Percentiles rank a stretch among this genome's conserved stretches.
These are phyloP conservation scores for Nectriaceae sp. DNA, from an alignment of 2,329 filamentous ascomycete genomes.

Conservation along the genomic window DNA sequence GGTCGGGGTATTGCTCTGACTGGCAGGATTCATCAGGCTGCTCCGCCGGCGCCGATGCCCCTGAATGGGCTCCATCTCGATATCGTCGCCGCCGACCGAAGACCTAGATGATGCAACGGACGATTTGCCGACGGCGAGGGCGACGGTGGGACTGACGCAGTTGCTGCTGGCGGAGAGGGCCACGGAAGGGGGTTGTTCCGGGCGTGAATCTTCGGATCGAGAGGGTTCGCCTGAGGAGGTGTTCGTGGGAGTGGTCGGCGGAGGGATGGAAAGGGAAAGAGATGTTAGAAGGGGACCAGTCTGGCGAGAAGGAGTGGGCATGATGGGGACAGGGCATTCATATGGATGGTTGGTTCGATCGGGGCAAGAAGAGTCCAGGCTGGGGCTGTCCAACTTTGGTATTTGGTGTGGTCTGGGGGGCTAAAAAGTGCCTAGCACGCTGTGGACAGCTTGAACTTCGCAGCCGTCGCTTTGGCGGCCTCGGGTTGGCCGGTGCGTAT, in stretches of 20 bases:
- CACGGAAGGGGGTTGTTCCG: constrained; percentile 1
- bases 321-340: constrained; percentile 26
- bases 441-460: neutral
- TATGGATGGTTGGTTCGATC: constrained; percentile 11
- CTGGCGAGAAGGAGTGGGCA: constrained; percentile 18
- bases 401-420: neutral
- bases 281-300: neutral
- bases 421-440: neutral
- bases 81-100: constrained; percentile 37
- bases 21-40: constrained; percentile 49
- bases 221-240: neutral
- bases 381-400: neutral
- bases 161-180: constrained; percentile 7
- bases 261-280: neutral
- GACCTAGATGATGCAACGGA: constrained; percentile 17
- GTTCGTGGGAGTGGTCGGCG: neutral
- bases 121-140: constrained; percentile 11
- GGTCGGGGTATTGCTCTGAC: constrained; percentile 29
- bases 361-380: neutral
- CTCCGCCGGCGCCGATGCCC: constrained; percentile 58
- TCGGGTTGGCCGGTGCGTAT: neutral
- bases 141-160: constrained; percentile 8
- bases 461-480: neutral
- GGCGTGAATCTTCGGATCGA: neutral
- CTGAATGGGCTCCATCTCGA: constrained; percentile 59